Percentiles rank a stretch among this genome's conserved stretches.
These are phyloP conservation scores for Tuber borchii DNA, from an alignment of 495 filamentous ascomycete genomes.

Conservation along the genomic window DNA sequence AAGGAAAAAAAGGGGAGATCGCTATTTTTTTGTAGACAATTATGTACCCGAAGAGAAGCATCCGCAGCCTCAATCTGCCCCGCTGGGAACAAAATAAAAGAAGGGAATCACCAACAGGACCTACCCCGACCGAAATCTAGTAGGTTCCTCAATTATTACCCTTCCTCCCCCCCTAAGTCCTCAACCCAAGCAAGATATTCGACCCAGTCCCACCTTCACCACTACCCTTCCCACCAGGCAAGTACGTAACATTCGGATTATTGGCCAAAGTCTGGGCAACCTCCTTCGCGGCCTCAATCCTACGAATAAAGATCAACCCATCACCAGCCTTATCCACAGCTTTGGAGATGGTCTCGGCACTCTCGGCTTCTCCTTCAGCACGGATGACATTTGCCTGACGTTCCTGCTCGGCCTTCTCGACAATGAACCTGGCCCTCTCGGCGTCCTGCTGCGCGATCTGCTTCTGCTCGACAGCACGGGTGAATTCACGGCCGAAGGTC, in stretches of 20 bases:
- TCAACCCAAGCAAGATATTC: slow-evolving; percentile 38
- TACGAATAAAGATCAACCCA: slow-evolving; percentile 87
- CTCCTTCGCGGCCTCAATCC: slow-evolving; percentile 94
- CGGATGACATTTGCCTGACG: slow-evolving; percentile 96
- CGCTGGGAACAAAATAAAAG: not conserved
- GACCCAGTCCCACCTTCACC: slow-evolving; percentile 38
- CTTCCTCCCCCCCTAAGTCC: slow-evolving; percentile 27
- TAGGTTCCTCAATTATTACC: slow-evolving; percentile 4
- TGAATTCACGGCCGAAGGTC: slow-evolving; percentile 99
- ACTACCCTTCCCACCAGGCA: slow-evolving; percentile 63
- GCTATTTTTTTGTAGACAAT: not conserved
- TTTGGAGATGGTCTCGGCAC: slow-evolving; percentile 86
- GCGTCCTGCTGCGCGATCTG: slow-evolving; percentile 99
- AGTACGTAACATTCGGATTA: slow-evolving; percentile 94
- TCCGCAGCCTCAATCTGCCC: not conserved
- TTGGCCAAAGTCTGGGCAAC: slow-evolving; percentile 81
- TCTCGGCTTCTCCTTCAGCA: slow-evolving; percentile 94
- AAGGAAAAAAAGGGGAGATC: not conserved
- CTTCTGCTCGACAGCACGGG: slow-evolving; percentile 97
- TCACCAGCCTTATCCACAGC: slow-evolving; percentile 87
- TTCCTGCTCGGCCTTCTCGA: slow-evolving; percentile 98
- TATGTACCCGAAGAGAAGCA: slow-evolving; percentile 6
- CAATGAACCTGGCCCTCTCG: slow-evolving; percentile 92
- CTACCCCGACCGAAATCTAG: not conserved
- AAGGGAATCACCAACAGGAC: not conserved